A percentile compares a stretch with the other conserved stretches of the same genome.
Conservation (phyloP, 768 basidiomycete species). For the Termitomyces sp. region DNA sequence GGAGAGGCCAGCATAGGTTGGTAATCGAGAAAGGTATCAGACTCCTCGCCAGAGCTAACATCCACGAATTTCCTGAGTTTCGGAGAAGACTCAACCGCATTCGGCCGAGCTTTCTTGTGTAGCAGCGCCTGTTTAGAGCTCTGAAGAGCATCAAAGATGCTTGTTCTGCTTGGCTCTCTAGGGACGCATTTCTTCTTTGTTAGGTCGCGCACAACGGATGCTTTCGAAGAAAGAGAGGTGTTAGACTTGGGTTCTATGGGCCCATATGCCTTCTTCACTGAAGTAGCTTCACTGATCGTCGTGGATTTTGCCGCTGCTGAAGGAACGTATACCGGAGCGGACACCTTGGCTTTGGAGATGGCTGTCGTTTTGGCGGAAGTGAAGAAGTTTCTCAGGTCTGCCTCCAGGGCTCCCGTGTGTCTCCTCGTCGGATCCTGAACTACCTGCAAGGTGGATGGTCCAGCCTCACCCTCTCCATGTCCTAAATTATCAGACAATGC, state of each 20-base stretch:
- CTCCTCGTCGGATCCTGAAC: constrained; percentile 17
- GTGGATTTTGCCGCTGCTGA: background rate
- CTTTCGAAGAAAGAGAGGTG: background rate
- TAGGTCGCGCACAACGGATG: background rate
- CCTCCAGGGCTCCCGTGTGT: background rate
- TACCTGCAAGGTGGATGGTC: constrained; percentile 3
- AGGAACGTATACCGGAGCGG: background rate
- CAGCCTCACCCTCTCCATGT: background rate
- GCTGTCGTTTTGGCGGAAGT: constrained; percentile 1
- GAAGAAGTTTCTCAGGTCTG: constrained; percentile 7
- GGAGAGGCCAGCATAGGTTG: constrained; percentile 3
- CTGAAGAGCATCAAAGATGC: background rate
- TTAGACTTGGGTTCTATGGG: background rate
- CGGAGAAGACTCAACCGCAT: background rate
- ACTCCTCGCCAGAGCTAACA: constrained; percentile 2
- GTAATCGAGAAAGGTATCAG: background rate
- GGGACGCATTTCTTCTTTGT: constrained; percentile 5
- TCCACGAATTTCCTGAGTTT: background rate
- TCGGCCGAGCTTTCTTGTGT: background rate
- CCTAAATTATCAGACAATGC: background rate
- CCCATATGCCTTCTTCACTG: background rate
- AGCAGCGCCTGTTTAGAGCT: background rate
- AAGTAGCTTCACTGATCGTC: background rate
- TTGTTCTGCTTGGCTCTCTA: background rate
- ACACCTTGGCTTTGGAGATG: background rate